Evolutionary conservation across 23 red algal genomes (phyloP).

Genomic region (Agarophyton chilense): DNA sequence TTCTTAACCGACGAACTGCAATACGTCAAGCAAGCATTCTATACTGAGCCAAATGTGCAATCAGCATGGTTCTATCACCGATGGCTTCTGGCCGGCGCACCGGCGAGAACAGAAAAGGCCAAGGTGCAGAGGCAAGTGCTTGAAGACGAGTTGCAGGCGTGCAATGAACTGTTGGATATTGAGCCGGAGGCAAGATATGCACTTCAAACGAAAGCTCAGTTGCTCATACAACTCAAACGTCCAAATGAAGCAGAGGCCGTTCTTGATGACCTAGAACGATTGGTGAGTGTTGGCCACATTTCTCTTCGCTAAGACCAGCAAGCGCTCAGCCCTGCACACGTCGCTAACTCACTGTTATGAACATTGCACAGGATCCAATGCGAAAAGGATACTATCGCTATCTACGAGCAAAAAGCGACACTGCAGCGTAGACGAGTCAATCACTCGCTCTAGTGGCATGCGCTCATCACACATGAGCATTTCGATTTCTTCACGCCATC

Average conservation of each 20-base stretch:
- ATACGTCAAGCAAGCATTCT: conserved; percentile 88
- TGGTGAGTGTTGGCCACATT: conserved; percentile 22
- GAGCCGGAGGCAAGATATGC: conserved; percentile 73
- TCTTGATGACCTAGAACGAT: conserved; percentile 31
- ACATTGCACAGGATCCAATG: conserved; percentile 43
- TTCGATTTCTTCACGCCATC: no score
- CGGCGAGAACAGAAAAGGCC: conserved; percentile 34
- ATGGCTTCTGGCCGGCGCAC: conserved; percentile 89
- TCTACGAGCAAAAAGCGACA: conserved; percentile 22
- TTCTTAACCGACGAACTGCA: conserved; percentile 76
- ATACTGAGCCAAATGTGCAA: conserved; percentile 93
- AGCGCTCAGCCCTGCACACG: not conserved
- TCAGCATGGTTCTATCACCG: conserved; percentile 97
- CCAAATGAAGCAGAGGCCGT: conserved; percentile 1
- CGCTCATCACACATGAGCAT: no score
- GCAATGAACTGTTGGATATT: conserved; percentile 63
- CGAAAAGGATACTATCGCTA: conserved; percentile 44
- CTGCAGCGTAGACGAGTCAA: not conserved
- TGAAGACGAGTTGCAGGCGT: conserved; percentile 41
- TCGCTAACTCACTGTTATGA: not conserved
- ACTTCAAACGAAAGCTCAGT: conserved; percentile 55
- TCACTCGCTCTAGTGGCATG: no score
- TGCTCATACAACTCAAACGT: conserved; percentile 40
- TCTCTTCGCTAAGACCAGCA: not conserved
- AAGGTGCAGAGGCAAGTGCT: not conserved